These are phyloP conservation scores for Creolimax fragrantissima DNA, from an alignment of 78 protist genomes.

Conservation along the genomic window DNA sequence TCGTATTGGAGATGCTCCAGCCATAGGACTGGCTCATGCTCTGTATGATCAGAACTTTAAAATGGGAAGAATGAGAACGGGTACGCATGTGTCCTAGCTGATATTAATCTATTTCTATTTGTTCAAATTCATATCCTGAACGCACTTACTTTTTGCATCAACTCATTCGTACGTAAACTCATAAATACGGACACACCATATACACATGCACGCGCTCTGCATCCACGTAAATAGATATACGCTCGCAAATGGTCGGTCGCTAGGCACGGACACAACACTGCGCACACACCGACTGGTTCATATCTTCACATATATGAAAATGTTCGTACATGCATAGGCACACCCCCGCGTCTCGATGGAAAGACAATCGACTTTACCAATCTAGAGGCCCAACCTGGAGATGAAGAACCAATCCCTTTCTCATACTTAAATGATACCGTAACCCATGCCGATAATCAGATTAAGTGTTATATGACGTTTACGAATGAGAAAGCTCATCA, in stretches of 20 bases:
- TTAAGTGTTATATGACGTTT: constrained; percentile 62
- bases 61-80: constrained; percentile 65
- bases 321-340: constrained; percentile 48
- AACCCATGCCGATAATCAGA: background rate
- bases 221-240: no score
- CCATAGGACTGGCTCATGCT: constrained; percentile 50
- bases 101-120: no score
- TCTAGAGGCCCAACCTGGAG: constrained; percentile 61
- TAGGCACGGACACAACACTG: no score
- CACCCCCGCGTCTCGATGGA: constrained; percentile 78
- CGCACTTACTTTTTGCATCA: no score
- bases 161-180: no score
- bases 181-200: no score
- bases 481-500: constrained; percentile 61
- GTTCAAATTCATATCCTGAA: no score
- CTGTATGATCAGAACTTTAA: constrained; percentile 45
- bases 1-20: constrained; percentile 53
- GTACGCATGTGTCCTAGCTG: no score
- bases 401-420: constrained; percentile 62
- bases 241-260: no score
- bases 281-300: no score
- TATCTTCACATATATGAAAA: no score
- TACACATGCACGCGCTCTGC: no score
- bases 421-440: constrained; percentile 47
- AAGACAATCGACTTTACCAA: constrained; percentile 28